These are phyloP conservation scores for Myxozyma geophila DNA, from an alignment of 805 yeast species.

Conservation along the genomic window DNA sequence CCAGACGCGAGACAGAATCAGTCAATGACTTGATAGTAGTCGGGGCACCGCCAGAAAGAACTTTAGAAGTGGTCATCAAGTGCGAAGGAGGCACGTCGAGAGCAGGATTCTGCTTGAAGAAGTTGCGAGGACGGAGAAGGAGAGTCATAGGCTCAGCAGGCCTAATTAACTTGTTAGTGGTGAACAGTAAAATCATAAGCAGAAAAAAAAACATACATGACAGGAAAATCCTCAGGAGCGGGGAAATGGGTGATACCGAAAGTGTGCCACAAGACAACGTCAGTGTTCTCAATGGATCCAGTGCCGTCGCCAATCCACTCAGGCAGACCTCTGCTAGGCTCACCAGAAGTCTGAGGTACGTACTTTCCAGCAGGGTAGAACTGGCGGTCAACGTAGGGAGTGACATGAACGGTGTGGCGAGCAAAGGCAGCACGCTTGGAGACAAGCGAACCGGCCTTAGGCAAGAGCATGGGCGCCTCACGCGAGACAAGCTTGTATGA, in stretches of 20 bases:
- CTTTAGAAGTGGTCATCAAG: slow-evolving; percentile 32
- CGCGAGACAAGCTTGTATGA: slow-evolving; percentile 77
- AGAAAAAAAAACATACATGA: slow-evolving; percentile 56
- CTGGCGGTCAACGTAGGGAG: slow-evolving; percentile 74
- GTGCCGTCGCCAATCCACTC: slow-evolving; percentile 46
- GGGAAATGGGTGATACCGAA: slow-evolving; percentile 88
- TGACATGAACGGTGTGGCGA: slow-evolving; percentile 64
- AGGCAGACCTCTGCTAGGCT: slow-evolving; percentile 41
- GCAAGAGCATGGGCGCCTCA: slow-evolving; percentile 73
- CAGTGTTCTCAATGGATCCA: slow-evolving; percentile 55
- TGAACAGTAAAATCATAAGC: neutral
- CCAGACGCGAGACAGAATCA: slow-evolving; percentile 30
- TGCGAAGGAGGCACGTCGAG: slow-evolving; percentile 66
- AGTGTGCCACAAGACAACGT: slow-evolving; percentile 76
- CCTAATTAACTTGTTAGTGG: slow-evolving; percentile 6
- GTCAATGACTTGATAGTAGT: slow-evolving; percentile 26
- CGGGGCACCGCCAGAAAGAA: slow-evolving; percentile 8
- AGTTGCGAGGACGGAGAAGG: slow-evolving; percentile 76
- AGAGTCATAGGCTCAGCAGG: slow-evolving; percentile 82
- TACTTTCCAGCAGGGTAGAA: slow-evolving; percentile 72
- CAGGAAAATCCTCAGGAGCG: slow-evolving; percentile 87
- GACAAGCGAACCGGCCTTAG: slow-evolving; percentile 74
- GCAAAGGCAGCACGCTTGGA: slow-evolving; percentile 87
- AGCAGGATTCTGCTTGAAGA: slow-evolving; percentile 77
- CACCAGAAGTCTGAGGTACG: slow-evolving; percentile 47